Base-by-base conservation (phyloP, 2,329 filamentous ascomycete genomes). In the Talaromyces albobiverticillius region DNA sequence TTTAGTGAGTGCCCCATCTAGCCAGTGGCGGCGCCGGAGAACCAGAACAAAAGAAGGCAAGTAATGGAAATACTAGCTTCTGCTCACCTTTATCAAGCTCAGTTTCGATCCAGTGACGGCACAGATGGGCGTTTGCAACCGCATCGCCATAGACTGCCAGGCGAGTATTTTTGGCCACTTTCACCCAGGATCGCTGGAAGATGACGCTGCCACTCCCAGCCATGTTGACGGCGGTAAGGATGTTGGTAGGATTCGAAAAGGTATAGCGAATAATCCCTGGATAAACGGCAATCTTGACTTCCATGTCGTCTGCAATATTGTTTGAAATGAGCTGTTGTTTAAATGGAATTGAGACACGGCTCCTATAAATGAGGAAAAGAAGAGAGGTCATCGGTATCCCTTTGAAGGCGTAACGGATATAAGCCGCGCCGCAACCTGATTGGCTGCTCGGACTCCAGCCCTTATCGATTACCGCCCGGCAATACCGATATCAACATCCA, bases 131-230 rank as follows among this genome's bases (percentile, higher is more conserved):
- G 14, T 36, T 4, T 7, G 53, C 32, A 18, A 13, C 53, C 4
- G 31, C 16, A 2, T 46, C 47, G 1, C 53, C 53, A 11, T 51
- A 55, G 8, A 55, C 32, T 31, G 53, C 53, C 14, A 55, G 25
- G 29, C 47, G 53, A 4, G 32, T 38, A 29, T 51, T 55, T 5
- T 18, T 46, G 11, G 31, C 31, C 9, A 55, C 2, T 20, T 7
- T 3, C 8, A 32, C 10, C 16, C 4, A 3, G 22, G 14, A 14
- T n/a, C n/a, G 2, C 7, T 26, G n/a, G 11, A 32, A 46, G 1
- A 16, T 0, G 5, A 51, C 1, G 10, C 7, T 22, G 18, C 16
- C 11, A 16, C 8, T n/a, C 5, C 40, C 41, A 10, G 53, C 20
- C 46, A 46, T 23, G 16, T 51, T 55, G 40, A 55, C 32, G 7